Base-by-base conservation (phyloP, 345 rosid species). In the Arabidopsis suecica region DNA sequence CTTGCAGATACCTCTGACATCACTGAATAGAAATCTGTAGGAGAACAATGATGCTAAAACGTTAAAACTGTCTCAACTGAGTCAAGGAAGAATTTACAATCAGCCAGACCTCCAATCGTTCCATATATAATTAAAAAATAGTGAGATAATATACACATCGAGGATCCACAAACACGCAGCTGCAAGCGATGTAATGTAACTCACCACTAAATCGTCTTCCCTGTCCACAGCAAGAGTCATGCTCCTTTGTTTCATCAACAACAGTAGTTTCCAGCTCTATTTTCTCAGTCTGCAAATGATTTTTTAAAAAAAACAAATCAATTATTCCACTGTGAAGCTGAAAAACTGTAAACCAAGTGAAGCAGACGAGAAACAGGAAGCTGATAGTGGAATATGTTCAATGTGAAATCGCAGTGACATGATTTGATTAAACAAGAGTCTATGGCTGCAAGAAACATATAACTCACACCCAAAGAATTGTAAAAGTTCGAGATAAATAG, bases 221-320 rank as follows among this genome's bases (percentile, higher is more conserved):
- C 80, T 88, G 90, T 76, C 96, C 95, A 75, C 97, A 85, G 71
- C 80, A 94, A 59, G 96, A 94, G 18, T 90, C 96, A 20, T 88
- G 91, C 57, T 88, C 98, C 88, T 93, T 96, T 14, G 97, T 96
- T 84, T 96, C 99, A 72, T 96, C 98, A 68, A 96, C 91, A 47
- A 96, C 99, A 37, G 99, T 96, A 51, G 99, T 78, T 81, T 96
- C 99, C 82, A 96, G 86, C 87, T 96, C 97, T 71, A 93, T 88
- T 83, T 96, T 96, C 81, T 95, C 99, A 11, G 97, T 71, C 98
- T 96, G 88, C 82, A 86, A 75, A 74, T 77, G 58, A 34, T 64
- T 23, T 64, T 73, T 18, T 50, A 5, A 28, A 34, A 48, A 5
- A 34, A 48, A 5, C 5, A 22, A 61, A 65, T 50, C 68, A 38